Conservation (phyloP, 805 yeast genomes). For the Ogataea nakhonphanomensis region DNA sequence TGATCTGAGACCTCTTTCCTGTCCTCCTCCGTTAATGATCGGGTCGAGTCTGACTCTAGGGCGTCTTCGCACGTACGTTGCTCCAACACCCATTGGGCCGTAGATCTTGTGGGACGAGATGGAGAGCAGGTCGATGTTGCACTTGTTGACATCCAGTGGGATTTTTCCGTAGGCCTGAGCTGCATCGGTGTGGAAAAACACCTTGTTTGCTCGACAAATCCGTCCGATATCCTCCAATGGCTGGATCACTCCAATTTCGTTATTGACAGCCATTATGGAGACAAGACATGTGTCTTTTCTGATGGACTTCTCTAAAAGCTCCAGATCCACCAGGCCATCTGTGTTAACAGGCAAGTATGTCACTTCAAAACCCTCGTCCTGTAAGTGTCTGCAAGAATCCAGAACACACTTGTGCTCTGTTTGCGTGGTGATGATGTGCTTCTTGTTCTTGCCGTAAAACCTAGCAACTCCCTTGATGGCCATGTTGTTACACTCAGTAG, state of each 20-base stretch:
- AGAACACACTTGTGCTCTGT: slow-evolving; percentile 99
- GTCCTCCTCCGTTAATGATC: slow-evolving; percentile 95
- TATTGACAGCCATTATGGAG: slow-evolving; percentile 95
- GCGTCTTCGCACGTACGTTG: slow-evolving; percentile 91
- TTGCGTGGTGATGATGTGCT: slow-evolving; percentile 91
- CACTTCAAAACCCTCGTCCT: slow-evolving; percentile 95
- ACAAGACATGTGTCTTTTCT: slow-evolving; percentile 89
- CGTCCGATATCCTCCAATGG: slow-evolving; percentile 92
- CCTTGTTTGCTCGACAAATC: slow-evolving; percentile 80
- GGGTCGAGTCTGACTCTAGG: slow-evolving; percentile 98
- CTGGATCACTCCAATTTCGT: slow-evolving; percentile 97
- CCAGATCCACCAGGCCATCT: slow-evolving; percentile 77
- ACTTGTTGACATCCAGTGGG: slow-evolving; percentile 85
- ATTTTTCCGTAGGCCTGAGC: slow-evolving; percentile 98
- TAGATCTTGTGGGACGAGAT: slow-evolving; percentile 95
- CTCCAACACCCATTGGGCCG: slow-evolving; percentile 98
- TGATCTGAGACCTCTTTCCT: slow-evolving; percentile 95
- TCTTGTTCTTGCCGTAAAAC: slow-evolving; percentile 84
- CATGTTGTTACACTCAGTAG: slow-evolving; percentile 96
- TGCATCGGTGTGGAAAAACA: slow-evolving; percentile 95
- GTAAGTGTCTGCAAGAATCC: slow-evolving; percentile 91
- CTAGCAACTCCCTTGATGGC: slow-evolving; percentile 94
- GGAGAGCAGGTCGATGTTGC: slow-evolving; percentile 90
- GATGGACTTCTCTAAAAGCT: slow-evolving; percentile 75
- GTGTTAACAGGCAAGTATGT: slow-evolving; percentile 82